Evolutionary conservation across 73 alveolate species (phyloP).

Genomic region (Symbiodinium natans): DNA sequence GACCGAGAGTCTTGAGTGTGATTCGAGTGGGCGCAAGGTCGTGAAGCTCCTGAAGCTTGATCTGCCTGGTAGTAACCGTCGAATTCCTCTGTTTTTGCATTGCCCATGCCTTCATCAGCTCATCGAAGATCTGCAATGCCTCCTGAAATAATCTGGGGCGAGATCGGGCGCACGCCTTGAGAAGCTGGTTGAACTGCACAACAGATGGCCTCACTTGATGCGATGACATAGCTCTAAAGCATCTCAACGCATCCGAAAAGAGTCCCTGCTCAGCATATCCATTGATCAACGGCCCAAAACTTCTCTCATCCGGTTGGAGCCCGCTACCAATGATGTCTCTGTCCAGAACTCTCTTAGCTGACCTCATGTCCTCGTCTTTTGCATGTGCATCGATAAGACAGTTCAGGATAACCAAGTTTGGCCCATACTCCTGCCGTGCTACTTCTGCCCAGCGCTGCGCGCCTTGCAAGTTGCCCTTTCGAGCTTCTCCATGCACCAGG

Average conservation of each 20-base stretch:
- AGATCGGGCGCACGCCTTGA: constrained; percentile 48
- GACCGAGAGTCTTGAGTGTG: constrained; percentile 55
- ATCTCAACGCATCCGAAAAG: background rate
- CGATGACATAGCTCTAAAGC: background rate
- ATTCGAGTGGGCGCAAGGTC: constrained; percentile 58
- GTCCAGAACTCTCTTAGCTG: background rate
- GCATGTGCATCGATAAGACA: constrained; percentile 46
- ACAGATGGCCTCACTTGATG: constrained; percentile 28
- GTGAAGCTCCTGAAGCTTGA: background rate
- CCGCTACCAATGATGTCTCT: background rate
- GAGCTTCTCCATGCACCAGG: constrained; percentile 22
- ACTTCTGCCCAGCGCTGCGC: constrained; percentile 42
- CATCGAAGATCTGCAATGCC: constrained; percentile 28
- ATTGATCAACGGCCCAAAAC: constrained; percentile 85
- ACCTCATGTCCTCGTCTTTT: background rate
- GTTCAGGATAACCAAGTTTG: constrained; percentile 35
- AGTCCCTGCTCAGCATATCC: constrained; percentile 76
- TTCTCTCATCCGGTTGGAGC: constrained; percentile 56
- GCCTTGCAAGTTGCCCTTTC: background rate
- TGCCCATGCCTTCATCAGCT: constrained; percentile 13
- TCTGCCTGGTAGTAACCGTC: background rate
- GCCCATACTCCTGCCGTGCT: constrained; percentile 17
- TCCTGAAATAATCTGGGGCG: constrained; percentile 41
- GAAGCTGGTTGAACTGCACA: constrained; percentile 49
- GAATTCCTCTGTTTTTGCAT: background rate